These are phyloP conservation scores for Aureobasidium sp. DNA, from an alignment of 2,329 filamentous ascomycete species.

Conservation along the genomic window DNA sequence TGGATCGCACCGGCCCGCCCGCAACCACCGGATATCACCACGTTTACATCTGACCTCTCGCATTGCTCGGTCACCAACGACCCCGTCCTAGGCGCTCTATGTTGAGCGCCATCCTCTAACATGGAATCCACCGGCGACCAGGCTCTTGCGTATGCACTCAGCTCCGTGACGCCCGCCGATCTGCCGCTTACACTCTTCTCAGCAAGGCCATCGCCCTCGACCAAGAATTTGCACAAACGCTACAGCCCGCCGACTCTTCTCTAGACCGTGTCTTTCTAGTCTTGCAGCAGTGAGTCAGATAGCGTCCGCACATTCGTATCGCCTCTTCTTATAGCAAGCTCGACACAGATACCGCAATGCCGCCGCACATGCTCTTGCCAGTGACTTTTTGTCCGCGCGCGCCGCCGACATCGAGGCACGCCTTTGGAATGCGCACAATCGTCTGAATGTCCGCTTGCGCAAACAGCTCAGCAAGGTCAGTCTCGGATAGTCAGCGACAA, in stretches of 20 bases:
- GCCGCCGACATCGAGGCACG: slow-evolving; percentile 58
- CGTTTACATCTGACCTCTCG: slow-evolving; percentile 51
- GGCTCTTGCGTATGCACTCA: neutral
- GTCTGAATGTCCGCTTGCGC: slow-evolving; percentile 72
- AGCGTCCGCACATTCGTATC: neutral
- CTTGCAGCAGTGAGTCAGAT: slow-evolving; percentile 14
- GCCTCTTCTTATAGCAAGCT: neutral
- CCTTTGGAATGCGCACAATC: slow-evolving; percentile 73
- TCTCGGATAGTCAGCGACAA: slow-evolving; percentile 17
- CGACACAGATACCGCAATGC: slow-evolving; percentile 54
- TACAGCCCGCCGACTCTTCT: slow-evolving; percentile 43
- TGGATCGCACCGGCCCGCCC: slow-evolving; percentile 48
- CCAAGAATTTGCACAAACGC: slow-evolving; percentile 40
- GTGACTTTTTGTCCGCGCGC: slow-evolving; percentile 61
- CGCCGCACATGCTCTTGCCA: slow-evolving; percentile 65
- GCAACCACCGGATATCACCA: slow-evolving; percentile 39
- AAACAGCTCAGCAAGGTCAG: slow-evolving; percentile 53
- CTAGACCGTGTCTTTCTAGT: slow-evolving; percentile 43
- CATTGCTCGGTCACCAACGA: slow-evolving; percentile 26
- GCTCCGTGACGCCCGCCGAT: neutral
- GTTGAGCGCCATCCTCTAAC: slow-evolving; percentile 12
- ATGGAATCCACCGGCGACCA: slow-evolving; percentile 14
- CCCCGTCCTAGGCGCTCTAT: slow-evolving; percentile 16
- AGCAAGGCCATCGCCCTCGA: slow-evolving; percentile 42
- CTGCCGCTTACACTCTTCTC: neutral